Evolutionary conservation across 2,329 filamentous ascomycete genomes (phyloP).

Genomic region (Stagonosporopsis rhizophila): DNA sequence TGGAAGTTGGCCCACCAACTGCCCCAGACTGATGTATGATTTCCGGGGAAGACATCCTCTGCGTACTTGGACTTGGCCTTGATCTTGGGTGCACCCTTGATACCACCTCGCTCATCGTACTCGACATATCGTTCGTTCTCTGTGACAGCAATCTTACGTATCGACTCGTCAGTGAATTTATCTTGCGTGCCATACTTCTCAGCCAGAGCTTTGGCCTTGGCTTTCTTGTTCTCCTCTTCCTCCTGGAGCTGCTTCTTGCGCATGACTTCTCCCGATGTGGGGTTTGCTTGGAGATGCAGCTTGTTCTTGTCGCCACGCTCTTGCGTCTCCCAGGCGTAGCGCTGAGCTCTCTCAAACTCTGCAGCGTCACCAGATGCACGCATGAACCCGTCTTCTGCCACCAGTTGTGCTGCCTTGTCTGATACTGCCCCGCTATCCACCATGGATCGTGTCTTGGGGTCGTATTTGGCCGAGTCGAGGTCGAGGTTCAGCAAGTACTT

Average conservation of each 20-base stretch:
- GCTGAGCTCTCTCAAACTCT: slow-evolving; percentile 88
- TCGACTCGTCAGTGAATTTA: slow-evolving; percentile 64
- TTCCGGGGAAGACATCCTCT: slow-evolving; percentile 87
- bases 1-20: slow-evolving; percentile 97
- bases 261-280: slow-evolving; percentile 86
- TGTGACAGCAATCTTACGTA: slow-evolving; percentile 72
- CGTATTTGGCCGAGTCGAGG: slow-evolving; percentile 94
- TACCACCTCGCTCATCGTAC: slow-evolving; percentile 86
- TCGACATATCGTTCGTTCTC: slow-evolving; percentile 90
- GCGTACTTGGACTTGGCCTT: slow-evolving; percentile 87
- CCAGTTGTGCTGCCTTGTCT: slow-evolving; percentile 80
- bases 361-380: slow-evolving; percentile 87
- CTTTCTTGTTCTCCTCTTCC: slow-evolving; percentile 70
- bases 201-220: slow-evolving; percentile 72
- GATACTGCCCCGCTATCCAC: slow-evolving; percentile 82
- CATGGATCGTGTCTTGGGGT: slow-evolving; percentile 93
- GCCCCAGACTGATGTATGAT: slow-evolving; percentile 92
- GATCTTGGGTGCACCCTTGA: slow-evolving; percentile 84
- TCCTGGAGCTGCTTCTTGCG: slow-evolving; percentile 82
- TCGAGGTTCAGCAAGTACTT: slow-evolving; percentile 97
- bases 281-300: slow-evolving; percentile 93
- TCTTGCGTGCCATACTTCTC: slow-evolving; percentile 83
- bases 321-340: slow-evolving; percentile 94
- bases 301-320: slow-evolving; percentile 80
- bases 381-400: slow-evolving; percentile 93